Evolutionary conservation across 2,329 filamentous ascomycete species (phyloP).

Genomic region (Neofusicoccum ribis): DNA sequence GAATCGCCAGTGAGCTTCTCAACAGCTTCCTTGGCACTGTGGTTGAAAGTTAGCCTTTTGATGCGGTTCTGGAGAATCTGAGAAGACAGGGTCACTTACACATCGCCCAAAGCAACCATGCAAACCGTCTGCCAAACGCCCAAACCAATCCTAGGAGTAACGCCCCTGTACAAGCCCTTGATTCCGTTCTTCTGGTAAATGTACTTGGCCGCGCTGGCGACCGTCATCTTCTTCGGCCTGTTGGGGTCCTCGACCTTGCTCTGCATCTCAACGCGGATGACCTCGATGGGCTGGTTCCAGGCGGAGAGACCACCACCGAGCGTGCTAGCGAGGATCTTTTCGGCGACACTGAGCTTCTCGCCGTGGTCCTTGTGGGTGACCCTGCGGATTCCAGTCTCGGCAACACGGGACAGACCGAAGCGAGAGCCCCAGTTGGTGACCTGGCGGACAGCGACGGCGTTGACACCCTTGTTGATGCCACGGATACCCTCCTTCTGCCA

Average conservation of each 20-base stretch:
- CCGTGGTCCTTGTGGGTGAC: constrained; percentile 75
- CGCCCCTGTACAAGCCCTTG: constrained; percentile 92
- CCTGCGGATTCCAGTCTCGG: constrained; percentile 82
- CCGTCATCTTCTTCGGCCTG: constrained; percentile 98
- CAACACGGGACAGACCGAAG: constrained; percentile 89
- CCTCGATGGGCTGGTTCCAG: constrained; percentile 99
- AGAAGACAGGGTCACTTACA: constrained; percentile 60
- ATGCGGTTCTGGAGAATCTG: not conserved
- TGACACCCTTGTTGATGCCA: constrained; percentile 98
- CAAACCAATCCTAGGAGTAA: constrained; percentile 89
- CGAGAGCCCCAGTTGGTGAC: constrained; percentile 99
- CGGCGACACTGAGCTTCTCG: constrained; percentile 73
- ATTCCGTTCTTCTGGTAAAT: constrained; percentile 89
- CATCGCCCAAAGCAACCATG: constrained; percentile 98
- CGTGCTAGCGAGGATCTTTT: constrained; percentile 86
- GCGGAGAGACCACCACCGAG: constrained; percentile 92
- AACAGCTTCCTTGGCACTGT: constrained; percentile 64
- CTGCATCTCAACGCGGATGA: constrained; percentile 99
- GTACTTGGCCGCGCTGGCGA: constrained; percentile 77
- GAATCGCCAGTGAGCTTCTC: constrained; percentile 65
- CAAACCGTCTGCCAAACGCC: constrained; percentile 99
- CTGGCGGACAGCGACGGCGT: constrained; percentile 96
- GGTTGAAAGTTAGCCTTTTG: not conserved
- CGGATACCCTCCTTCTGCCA: constrained; percentile 90
- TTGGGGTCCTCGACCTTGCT: constrained; percentile 98